Evolutionary conservation across 179 eudicot species (phyloP), one percentile per base, ranked within the genome.

Genomic region (Nepenthes alata): DNA sequence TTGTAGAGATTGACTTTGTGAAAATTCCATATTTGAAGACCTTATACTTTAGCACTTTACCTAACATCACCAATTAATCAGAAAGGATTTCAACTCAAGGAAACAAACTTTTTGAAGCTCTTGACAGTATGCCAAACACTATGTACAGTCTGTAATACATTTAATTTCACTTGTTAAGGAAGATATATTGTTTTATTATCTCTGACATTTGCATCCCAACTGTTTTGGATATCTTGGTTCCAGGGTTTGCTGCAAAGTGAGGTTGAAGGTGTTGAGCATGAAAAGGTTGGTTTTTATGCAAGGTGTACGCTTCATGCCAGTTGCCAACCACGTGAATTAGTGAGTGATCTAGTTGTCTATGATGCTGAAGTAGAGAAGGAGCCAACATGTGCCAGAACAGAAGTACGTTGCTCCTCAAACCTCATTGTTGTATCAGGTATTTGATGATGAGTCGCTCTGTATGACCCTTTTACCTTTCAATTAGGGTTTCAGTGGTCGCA

Each of bases 211-310:
- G 45, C 45, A 41, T 41, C 45, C 25, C 8, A 41, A 41, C 45
- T 41, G 5, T 7, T 41, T 41, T 4, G 8, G 8, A 41, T 41
- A 25, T 25, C 25, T 69, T 75, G 37, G 64, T 68, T 57, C 58
- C 70, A 85, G 87, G 87, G 87, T 47, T 69, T 41, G 45, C 83
- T 76, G 52, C 91, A 75, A 75, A 77, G 81, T 59, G 86, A 83
- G 77, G 77, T 76, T 64, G 85, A 80, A 72, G 81, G 81, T 69
- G 71, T 60, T 72, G 78, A 67, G 39, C 49, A 57, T 70, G 79
- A 78, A 47, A 65, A 56, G 59, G 72, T 76, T 73, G 79, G 85
- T 68, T 85, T 78, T 56, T 76, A 77, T 71, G 84, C 83, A 49
- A 78, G 80, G 63, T 80, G 83, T 59, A 54, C 70, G 73, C 72